Evolutionary conservation across 768 basidiomycete genomes (phyloP), one percentile per base, ranked within the genome.

Genomic region (Pleurotus djamor): DNA sequence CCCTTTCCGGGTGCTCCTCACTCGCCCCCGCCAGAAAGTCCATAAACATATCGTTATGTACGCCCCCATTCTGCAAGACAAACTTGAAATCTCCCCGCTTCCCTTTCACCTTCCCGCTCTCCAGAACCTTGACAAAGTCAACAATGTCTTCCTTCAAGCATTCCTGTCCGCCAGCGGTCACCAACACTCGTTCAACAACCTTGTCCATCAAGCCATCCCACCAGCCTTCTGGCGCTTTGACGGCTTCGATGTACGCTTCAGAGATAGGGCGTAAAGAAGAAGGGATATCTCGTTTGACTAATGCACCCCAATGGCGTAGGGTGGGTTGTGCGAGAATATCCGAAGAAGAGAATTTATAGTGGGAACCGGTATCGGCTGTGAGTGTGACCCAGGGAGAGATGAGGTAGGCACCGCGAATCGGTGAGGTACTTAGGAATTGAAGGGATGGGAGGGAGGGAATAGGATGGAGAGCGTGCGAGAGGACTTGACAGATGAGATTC

Each of bases 351-450:
- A 73, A 72, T 45, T 60, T 64, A 21, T 17, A 10, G 59, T 66
- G 66, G 10, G 69, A 74, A n/a, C 58, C 54, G 33, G 67, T 65
- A 9, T 66, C 63, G 10, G 60, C 66, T 16, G 64, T 47, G 33
- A 76, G 65, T 45, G 59, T 61, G 5, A 69, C 65, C 78, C 77
- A 79, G 12, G 76, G 76, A 0, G 73, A 74, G 44, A 76, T 65
- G 33, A 74, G 60, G 38, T 59, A 65, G 2, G 55, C 63, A 12
- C 71, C 69, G 16, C 68, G 66, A 21, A 74, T 37, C 2, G 60
- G 64, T 47, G 16, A 7, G 1, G 45, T 47, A 17, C 10, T 47
- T 28, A 60, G 52, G 28, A 69, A 63, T 9, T 55, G 36, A 50
- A 72, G 54, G 14, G 51, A 16, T 4, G 69, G 67, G 12, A 74